phyloP scores from a whole-genome alignment of 1,139 yeast species.

The Waltiozyma sp. region DNA sequence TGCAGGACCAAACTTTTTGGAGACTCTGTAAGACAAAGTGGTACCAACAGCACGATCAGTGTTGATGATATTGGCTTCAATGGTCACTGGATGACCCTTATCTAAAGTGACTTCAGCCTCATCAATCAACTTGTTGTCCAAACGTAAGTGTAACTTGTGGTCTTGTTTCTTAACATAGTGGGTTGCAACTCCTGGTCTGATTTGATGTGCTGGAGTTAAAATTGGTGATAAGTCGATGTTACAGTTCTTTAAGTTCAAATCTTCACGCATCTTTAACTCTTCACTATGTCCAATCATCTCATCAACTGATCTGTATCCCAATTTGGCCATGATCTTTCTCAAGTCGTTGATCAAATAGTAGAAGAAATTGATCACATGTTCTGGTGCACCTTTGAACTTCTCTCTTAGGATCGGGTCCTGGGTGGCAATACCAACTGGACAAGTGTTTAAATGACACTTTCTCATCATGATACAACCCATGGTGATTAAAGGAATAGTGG shows the following conservation, averaged over 20 bases:
- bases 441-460: conserved; percentile 84
- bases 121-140: conserved; percentile 91
- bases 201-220: conserved; percentile 90
- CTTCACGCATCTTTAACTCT: conserved; percentile 75
- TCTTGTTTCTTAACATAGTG: conserved; percentile 90
- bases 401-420: conserved; percentile 91
- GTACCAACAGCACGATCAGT: conserved; percentile 96
- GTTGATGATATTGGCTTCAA: conserved; percentile 85
- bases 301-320: conserved; percentile 90
- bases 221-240: conserved; percentile 87
- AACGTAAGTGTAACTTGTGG: conserved; percentile 81
- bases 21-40: conserved; percentile 85
- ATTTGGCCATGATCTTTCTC: conserved; percentile 83
- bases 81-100: conserved; percentile 87
- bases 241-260: conserved; percentile 82
- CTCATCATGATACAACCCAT: conserved; percentile 97
- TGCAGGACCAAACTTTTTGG: conserved; percentile 84
- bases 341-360: conserved; percentile 89
- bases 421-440: conserved; percentile 98
- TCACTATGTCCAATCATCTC: conserved; percentile 99
- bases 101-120: conserved; percentile 91
- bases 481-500: conserved; percentile 93
- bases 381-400: conserved; percentile 95
- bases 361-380: conserved; percentile 95
- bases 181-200: conserved; percentile 97